Evolutionary conservation across 148 eudicot genomes (phyloP).

Genomic region (Chenopodium berlandieri): DNA sequence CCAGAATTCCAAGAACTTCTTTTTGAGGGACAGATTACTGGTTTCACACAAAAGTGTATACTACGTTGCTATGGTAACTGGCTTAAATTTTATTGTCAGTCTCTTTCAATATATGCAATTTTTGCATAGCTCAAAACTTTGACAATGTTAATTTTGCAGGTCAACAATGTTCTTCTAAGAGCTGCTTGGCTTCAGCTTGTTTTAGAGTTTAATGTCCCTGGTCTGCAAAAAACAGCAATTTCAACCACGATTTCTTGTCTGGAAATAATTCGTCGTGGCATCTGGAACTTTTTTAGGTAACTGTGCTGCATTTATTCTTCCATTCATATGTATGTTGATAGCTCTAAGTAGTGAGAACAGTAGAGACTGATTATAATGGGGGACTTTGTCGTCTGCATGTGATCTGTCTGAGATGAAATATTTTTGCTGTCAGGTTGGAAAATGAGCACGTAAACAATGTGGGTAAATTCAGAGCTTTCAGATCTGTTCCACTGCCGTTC

Average conservation of each 20-base stretch:
- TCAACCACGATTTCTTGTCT: slow-evolving; percentile 57
- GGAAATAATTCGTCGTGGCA: slow-evolving; percentile 82
- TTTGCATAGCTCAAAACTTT: neutral
- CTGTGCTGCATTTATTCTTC: neutral
- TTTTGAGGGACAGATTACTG: slow-evolving; percentile 60
- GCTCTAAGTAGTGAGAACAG: neutral
- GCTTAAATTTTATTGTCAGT: neutral
- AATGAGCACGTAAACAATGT: slow-evolving; percentile 88
- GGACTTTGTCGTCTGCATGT: neutral
- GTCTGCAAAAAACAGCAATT: slow-evolving; percentile 45
- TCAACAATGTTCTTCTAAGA: slow-evolving; percentile 57
- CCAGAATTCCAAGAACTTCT: slow-evolving; percentile 51
- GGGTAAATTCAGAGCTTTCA: slow-evolving; percentile 77
- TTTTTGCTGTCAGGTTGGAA: slow-evolving; percentile 60
- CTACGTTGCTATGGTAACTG: slow-evolving; percentile 65
- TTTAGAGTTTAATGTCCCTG: slow-evolving; percentile 45
- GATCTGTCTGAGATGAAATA: neutral
- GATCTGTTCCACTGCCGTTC: slow-evolving; percentile 78
- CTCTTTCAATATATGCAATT: neutral
- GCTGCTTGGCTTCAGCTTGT: slow-evolving; percentile 79
- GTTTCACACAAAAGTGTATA: slow-evolving; percentile 62
- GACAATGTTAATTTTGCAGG: slow-evolving; percentile 37
- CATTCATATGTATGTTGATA: neutral
- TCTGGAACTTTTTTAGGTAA: slow-evolving; percentile 95
- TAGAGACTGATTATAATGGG: neutral